Conservation (phyloP, 2,329 filamentous ascomycete genomes). For the Aspergillus ochraceoroseus region DNA sequence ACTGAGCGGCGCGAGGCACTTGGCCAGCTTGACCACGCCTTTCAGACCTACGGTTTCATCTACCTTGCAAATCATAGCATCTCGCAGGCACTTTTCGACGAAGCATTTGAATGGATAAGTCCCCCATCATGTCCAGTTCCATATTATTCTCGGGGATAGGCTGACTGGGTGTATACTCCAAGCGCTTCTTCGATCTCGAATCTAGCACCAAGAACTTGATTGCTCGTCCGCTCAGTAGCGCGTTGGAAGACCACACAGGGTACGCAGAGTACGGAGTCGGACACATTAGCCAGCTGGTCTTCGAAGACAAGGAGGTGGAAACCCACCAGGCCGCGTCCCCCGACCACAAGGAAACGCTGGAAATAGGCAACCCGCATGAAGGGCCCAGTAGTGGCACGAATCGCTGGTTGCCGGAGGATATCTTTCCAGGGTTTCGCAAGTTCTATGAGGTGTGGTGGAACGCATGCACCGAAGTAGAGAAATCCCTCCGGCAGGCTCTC, state of each 20-base stretch:
- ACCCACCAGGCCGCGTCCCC: neutral
- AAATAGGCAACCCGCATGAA: neutral
- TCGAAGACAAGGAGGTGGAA: neutral
- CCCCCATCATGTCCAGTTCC: no score
- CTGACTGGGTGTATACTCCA: neutral
- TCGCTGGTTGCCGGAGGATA: neutral
- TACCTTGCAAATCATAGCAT: neutral
- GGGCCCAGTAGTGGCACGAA: neutral
- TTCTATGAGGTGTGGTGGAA: neutral
- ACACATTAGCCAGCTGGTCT: neutral
- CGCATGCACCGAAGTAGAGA: neutral
- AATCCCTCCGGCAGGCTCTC: neutral
- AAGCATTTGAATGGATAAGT: neutral
- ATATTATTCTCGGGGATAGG: no score
- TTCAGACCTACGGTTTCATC: conserved; percentile 2
- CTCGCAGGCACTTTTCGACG: neutral
- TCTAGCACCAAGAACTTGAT: neutral
- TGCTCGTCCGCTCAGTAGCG: neutral
- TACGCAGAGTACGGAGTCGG: neutral
- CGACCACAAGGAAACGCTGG: neutral
- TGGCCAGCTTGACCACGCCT: neutral
- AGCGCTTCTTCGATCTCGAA: neutral
- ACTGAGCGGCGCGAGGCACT: neutral
- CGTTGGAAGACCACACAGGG: neutral
- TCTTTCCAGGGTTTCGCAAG: neutral